These are phyloP conservation scores for Phytophthora chlamydospora DNA, from an alignment of 352 stramenopile genomes.

Conservation along the genomic window DNA sequence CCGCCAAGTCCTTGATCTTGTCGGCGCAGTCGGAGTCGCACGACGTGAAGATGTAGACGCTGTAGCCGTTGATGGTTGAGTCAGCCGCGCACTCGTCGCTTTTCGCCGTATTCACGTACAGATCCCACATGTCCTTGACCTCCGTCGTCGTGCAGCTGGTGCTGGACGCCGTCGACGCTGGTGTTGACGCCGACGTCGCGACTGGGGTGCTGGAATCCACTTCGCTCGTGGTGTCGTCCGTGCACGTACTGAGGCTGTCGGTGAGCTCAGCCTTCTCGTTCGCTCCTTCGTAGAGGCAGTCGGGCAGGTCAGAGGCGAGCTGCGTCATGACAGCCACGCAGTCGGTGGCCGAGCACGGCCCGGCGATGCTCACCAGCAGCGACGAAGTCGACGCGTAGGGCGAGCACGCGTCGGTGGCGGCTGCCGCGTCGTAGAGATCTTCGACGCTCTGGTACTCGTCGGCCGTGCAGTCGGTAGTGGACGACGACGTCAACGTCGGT, in stretches of 20 bases:
- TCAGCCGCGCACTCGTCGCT: conserved; percentile 36
- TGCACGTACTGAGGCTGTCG: conserved; percentile 21
- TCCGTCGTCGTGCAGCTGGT: conserved; percentile 25
- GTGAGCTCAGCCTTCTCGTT: conserved; percentile 28
- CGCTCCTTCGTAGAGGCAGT: conserved; percentile 28
- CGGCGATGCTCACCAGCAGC: conserved; percentile 17
- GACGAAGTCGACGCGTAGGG: conserved; percentile 20
- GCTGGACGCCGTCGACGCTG: conserved; percentile 22
- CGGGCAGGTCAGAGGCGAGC: conserved; percentile 16
- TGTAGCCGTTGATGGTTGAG: conserved; percentile 28
- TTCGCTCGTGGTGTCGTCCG: conserved; percentile 6
- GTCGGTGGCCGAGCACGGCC: conserved; percentile 26
- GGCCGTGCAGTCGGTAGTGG: conserved; percentile 21
- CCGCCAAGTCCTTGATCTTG: conserved; percentile 25
- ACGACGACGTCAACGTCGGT: conserved; percentile 17
- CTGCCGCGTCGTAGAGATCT: conserved; percentile 24
- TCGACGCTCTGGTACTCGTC: conserved; percentile 19
- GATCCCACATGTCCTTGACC: conserved; percentile 24
- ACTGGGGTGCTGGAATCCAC: conserved; percentile 9
- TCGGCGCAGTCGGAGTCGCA: conserved; percentile 37
- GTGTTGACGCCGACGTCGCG: conserved; percentile 6
- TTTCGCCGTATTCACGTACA: conserved; percentile 24
- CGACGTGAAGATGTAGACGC: conserved; percentile 37
- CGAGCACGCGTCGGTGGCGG: conserved; percentile 20
- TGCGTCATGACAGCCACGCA: conserved; percentile 23